Conservation (phyloP, 441 rosid species). For the Erodium chrysanthum region DNA sequence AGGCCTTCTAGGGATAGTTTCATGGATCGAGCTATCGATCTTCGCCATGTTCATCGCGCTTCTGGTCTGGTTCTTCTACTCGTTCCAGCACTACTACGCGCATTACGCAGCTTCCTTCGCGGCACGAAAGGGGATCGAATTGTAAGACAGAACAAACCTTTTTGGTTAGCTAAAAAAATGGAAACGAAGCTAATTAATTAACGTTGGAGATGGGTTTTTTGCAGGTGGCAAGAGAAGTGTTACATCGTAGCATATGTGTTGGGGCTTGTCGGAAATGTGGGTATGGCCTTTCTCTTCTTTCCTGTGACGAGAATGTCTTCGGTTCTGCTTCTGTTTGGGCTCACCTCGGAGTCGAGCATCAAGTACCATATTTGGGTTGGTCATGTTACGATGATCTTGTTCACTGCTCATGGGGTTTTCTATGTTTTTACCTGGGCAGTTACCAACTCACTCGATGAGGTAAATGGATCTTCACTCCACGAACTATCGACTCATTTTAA, state of each 20-base stretch:
- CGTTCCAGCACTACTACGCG: conserved; percentile 5
- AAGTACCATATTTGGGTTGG: conserved; percentile 66
- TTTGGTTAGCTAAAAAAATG: neutral
- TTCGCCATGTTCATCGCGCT: conserved; percentile 43
- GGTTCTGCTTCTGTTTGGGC: conserved; percentile 40
- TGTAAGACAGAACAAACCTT: neutral
- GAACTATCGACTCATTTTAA: too few species aligned
- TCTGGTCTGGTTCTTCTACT: conserved; percentile 43
- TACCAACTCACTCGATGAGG: conserved; percentile 26
- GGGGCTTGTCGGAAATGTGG: conserved; percentile 42
- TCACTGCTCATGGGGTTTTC: conserved; percentile 39
- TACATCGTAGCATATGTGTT: conserved; percentile 19
- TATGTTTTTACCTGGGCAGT: conserved; percentile 32
- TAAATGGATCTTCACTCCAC: too few species aligned
- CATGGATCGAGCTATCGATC: conserved; percentile 37
- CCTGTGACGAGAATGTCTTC: conserved; percentile 55
- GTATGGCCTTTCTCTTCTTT: conserved; percentile 43
- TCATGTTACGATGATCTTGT: conserved; percentile 35
- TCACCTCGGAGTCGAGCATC: conserved; percentile 54
- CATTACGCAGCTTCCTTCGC: neutral
- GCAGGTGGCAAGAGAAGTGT: conserved; percentile 44
- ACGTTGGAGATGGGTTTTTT: too few species aligned
- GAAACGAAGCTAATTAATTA: too few species aligned
- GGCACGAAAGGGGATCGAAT: neutral
- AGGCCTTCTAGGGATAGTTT: conserved; percentile 58